These are phyloP conservation scores for Hypoxylon perforatum DNA, from an alignment of 495 filamentous ascomycete genomes.

Conservation along the genomic window DNA sequence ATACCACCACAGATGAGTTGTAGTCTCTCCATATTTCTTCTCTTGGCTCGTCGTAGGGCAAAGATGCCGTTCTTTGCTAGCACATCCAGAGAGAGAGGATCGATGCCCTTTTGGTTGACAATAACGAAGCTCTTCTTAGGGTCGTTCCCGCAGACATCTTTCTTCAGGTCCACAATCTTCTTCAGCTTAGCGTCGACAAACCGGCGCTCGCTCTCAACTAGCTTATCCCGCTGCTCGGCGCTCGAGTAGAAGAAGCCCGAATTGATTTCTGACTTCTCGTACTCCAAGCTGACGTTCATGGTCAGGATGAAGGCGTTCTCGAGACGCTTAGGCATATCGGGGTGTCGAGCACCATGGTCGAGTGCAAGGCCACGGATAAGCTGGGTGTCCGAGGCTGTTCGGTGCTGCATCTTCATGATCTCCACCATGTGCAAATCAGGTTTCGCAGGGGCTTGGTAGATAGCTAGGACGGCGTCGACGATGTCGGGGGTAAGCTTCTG, in stretches of 20 bases:
- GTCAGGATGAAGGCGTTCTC: conserved; percentile 96
- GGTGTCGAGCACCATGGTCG: conserved; percentile 95
- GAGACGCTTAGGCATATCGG: conserved; percentile 96
- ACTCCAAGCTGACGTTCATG: conserved; percentile 96
- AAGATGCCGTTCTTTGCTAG: conserved; percentile 97
- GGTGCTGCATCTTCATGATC: conserved; percentile 99
- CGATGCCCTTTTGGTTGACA: conserved; percentile 99
- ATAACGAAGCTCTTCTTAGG: conserved; percentile 96
- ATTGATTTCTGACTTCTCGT: conserved; percentile 99
- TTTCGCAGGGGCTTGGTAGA: conserved; percentile 88
- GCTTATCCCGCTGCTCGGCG: conserved; percentile 94
- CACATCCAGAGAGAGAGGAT: conserved; percentile 93
- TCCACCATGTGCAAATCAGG: conserved; percentile 99
- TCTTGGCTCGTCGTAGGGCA: conserved; percentile 91
- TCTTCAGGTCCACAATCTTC: conserved; percentile 98
- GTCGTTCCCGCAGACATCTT: conserved; percentile 94
- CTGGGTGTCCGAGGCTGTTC: conserved; percentile 93
- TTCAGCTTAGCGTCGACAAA: conserved; percentile 97
- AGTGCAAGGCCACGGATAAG: conserved; percentile 92
- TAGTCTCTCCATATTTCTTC: conserved; percentile 97
- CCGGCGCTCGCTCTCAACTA: conserved; percentile 94
- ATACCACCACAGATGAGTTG: conserved; percentile 92
- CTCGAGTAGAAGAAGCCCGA: conserved; percentile 98
- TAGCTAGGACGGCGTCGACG: conserved; percentile 93
- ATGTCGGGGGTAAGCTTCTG: conserved; percentile 92